Conservation (phyloP, 2,329 filamentous ascomycete genomes). For the Pestalotiopsis sp. region DNA sequence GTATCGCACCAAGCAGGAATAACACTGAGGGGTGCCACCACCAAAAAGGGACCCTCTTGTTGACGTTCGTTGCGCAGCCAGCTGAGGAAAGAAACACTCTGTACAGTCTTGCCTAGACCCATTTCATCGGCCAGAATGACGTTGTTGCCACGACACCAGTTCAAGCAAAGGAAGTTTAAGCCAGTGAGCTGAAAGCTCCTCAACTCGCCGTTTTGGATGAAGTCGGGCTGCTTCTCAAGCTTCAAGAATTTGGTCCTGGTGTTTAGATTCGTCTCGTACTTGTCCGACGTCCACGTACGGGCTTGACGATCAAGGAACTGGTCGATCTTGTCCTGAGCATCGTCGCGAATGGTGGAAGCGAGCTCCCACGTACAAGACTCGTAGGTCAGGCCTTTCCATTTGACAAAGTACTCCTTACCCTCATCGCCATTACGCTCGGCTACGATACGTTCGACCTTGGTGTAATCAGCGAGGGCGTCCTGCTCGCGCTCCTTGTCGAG, state of each 20-base stretch:
- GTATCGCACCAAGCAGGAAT: slow-evolving; percentile 99
- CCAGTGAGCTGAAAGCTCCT: slow-evolving; percentile 93
- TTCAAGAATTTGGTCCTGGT: slow-evolving; percentile 75
- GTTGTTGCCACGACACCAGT: slow-evolving; percentile 93
- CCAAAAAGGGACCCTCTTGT: slow-evolving; percentile 93
- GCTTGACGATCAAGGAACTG: slow-evolving; percentile 84
- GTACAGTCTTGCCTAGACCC: slow-evolving; percentile 97
- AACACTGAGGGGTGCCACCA: slow-evolving; percentile 95
- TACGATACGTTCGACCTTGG: slow-evolving; percentile 91
- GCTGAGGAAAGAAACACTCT: slow-evolving; percentile 95
- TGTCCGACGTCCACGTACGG: slow-evolving; percentile 79
- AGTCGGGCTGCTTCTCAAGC: slow-evolving; percentile 80
- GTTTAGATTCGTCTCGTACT: slow-evolving; percentile 72
- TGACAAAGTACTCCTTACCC: slow-evolving; percentile 87
- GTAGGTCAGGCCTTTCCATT: slow-evolving; percentile 95
- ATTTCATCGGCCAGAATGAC: slow-evolving; percentile 98
- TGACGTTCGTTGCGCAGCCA: slow-evolving; percentile 89
- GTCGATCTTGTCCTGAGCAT: slow-evolving; percentile 89
- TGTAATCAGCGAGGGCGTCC: slow-evolving; percentile 87
- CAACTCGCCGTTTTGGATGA: slow-evolving; percentile 82
- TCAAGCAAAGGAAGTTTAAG: slow-evolving; percentile 92
- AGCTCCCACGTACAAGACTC: slow-evolving; percentile 94
- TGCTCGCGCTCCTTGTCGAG: slow-evolving; percentile 92
- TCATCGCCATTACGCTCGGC: slow-evolving; percentile 79
- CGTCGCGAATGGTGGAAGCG: slow-evolving; percentile 71